These are phyloP conservation scores for Taxillus chinensis DNA, from an alignment of 164 flowering plant genomes.

Conservation along the genomic window DNA sequence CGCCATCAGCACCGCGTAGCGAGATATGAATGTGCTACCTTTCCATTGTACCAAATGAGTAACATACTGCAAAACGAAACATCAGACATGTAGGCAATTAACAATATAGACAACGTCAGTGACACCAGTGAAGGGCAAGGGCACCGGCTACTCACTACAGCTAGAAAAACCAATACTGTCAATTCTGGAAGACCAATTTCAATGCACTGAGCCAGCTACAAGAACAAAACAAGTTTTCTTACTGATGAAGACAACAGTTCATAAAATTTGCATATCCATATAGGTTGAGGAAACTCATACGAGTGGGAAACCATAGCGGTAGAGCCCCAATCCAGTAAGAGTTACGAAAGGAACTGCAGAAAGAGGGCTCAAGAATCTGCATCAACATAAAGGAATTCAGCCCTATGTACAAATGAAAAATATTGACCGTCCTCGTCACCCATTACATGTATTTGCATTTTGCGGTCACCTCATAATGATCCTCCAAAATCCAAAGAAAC, in stretches of 20 bases:
- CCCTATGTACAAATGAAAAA: background rate
- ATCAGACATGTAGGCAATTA: background rate
- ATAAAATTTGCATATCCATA: background rate
- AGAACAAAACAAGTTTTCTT: background rate
- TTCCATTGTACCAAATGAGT: slow-evolving; percentile 19
- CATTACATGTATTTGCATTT: background rate
- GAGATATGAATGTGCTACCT: slow-evolving; percentile 14
- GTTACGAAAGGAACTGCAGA: slow-evolving; percentile 67
- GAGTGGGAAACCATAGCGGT: slow-evolving; percentile 47
- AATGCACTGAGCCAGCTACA: slow-evolving; percentile 58
- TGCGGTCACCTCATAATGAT: slow-evolving; percentile 33
- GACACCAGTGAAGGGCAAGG: too few relatives aligned
- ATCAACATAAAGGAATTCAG: background rate
- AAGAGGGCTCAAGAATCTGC: slow-evolving; percentile 74
- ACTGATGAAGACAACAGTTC: background rate
- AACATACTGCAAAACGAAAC: slow-evolving; percentile 30
- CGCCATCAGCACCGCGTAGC: slow-evolving; percentile 37
- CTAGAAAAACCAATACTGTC: slow-evolving; percentile 42
- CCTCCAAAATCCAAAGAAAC: slow-evolving; percentile 58
- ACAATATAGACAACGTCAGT: too few relatives aligned
- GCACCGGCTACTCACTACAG: slow-evolving; percentile 41
- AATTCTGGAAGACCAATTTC: slow-evolving; percentile 80
- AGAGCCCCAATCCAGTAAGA: slow-evolving; percentile 76
- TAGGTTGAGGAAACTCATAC: slow-evolving; percentile 18
- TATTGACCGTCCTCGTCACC: background rate